Percentiles rank a stretch among this genome's conserved stretches.
These are phyloP conservation scores for Colletotrichum cordylinicola DNA, from an alignment of 2,329 filamentous ascomycete species.

Conservation along the genomic window DNA sequence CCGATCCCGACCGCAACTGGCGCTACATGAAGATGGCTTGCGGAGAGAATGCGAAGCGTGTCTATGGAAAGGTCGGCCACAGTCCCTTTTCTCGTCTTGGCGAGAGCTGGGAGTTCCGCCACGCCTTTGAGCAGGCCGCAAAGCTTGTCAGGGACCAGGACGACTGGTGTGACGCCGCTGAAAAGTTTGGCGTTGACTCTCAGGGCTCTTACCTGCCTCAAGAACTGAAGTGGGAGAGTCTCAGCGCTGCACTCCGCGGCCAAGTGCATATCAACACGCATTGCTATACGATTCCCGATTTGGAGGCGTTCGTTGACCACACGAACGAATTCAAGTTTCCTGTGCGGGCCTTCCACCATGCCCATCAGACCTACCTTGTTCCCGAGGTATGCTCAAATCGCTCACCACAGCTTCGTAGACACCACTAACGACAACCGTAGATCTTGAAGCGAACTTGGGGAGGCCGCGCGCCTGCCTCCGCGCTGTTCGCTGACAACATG, in stretches of 20 bases:
- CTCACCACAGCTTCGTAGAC: neutral
- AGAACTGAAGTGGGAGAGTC: slow-evolving; percentile 67
- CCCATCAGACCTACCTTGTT: slow-evolving; percentile 69
- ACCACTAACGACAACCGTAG: slow-evolving; percentile 28
- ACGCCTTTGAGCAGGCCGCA: slow-evolving; percentile 69
- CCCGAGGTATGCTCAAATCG: slow-evolving; percentile 56
- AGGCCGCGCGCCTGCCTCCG: slow-evolving; percentile 58
- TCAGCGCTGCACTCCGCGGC: slow-evolving; percentile 67
- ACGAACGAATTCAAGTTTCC: slow-evolving; percentile 75
- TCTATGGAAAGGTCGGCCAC: slow-evolving; percentile 62
- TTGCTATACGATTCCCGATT: slow-evolving; percentile 73
- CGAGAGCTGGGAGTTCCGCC: slow-evolving; percentile 73
- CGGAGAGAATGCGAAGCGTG: slow-evolving; percentile 71
- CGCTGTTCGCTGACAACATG: slow-evolving; percentile 76
- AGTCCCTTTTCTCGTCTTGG: slow-evolving; percentile 68
- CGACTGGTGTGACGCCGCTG: slow-evolving; percentile 70
- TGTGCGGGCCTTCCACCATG: slow-evolving; percentile 73
- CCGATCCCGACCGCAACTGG: slow-evolving; percentile 69
- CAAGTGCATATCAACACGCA: slow-evolving; percentile 75
- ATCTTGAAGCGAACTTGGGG: slow-evolving; percentile 64
- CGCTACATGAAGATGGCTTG: slow-evolving; percentile 81
- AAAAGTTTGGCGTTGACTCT: slow-evolving; percentile 51
- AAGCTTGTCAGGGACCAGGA: slow-evolving; percentile 65
- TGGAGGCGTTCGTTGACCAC: slow-evolving; percentile 73
- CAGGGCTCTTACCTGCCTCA: slow-evolving; percentile 65